These are phyloP conservation scores for Leishmania arabica DNA, from an alignment of 208 protist species.

Conservation along the genomic window DNA sequence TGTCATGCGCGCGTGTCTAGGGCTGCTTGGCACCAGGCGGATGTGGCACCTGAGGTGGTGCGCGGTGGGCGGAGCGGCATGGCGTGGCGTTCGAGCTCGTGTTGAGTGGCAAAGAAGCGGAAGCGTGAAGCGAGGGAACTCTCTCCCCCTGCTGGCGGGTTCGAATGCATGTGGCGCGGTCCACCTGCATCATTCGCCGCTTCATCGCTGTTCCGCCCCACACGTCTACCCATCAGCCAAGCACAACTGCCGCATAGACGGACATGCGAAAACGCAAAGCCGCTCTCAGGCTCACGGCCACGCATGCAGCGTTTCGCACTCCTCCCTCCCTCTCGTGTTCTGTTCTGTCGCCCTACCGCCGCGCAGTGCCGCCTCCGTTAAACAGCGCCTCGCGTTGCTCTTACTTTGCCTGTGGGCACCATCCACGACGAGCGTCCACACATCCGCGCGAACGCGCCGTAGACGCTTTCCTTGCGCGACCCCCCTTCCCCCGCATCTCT, in stretches of 20 bases:
- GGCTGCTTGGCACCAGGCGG: too few species aligned
- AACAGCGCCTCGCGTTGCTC: not conserved
- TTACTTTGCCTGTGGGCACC: not conserved
- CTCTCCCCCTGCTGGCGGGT: not conserved
- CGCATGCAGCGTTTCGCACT: not conserved
- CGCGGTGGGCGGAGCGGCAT: too few species aligned
- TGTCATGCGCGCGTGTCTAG: too few species aligned
- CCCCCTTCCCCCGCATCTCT: too few species aligned
- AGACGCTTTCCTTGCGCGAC: too few species aligned
- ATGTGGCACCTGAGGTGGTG: not conserved
- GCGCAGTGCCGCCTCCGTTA: not conserved
- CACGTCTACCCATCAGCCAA: not conserved
- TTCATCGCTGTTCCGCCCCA: too few species aligned
- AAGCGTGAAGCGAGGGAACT: not conserved
- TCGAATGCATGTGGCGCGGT: not conserved
- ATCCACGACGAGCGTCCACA: not conserved
- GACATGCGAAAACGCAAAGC: not conserved
- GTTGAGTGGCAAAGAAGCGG: not conserved
- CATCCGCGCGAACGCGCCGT: too few species aligned
- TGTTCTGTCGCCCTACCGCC: not conserved
- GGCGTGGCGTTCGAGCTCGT: not conserved
- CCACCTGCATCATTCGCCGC: not conserved
- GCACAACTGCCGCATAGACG: not conserved
- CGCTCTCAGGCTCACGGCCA: not conserved
- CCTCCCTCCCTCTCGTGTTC: not conserved